phyloP scores from a whole-genome alignment of 192 early-diverging fungal genomes.

The Backusella westeae region DNA sequence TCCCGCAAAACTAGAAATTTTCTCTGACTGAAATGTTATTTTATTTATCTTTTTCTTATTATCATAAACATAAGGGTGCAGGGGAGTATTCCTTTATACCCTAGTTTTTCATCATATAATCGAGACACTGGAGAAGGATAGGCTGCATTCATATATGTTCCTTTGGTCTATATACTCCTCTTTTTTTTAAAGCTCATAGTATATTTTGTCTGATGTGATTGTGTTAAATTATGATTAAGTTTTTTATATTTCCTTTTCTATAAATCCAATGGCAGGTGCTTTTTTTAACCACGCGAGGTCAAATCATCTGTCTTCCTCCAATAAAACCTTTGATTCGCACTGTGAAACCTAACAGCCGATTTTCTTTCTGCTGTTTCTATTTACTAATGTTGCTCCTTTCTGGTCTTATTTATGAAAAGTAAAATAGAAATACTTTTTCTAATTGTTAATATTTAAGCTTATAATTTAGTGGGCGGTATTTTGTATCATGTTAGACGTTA shows the following conservation, averaged over 20 bases:
- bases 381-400: neutral
- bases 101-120: neutral
- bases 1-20: neutral
- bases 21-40: neutral
- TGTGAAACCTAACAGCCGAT: neutral
- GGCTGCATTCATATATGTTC: neutral
- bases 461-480: neutral
- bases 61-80: neutral
- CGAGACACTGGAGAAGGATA: neutral
- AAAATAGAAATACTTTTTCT: neutral
- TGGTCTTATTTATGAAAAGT: neutral
- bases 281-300: constrained; percentile 7
- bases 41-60: neutral
- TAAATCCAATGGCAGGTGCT: neutral
- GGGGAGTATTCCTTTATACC: neutral
- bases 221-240: neutral
- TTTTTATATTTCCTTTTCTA: neutral
- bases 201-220: neutral
- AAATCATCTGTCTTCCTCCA: neutral
- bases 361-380: neutral
- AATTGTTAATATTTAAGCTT: neutral
- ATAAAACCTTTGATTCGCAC: constrained; percentile 4
- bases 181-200: neutral
- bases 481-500: neutral
- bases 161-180: neutral